These are phyloP conservation scores for Thraustochytrium striatum DNA, from an alignment of 352 stramenopile genomes.

Conservation along the genomic window DNA sequence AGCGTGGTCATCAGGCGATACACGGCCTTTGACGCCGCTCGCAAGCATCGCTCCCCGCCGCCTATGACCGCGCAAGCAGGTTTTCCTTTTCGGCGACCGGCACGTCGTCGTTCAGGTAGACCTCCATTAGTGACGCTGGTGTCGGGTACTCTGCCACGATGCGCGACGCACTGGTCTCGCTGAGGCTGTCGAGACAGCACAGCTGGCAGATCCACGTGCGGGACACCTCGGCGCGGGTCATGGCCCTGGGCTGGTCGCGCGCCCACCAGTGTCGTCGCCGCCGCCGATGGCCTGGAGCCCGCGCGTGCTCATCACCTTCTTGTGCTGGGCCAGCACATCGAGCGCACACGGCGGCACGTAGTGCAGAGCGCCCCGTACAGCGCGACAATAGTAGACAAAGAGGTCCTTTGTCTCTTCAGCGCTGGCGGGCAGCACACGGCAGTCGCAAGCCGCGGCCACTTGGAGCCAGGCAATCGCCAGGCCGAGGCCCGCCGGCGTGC, in stretches of 20 bases:
- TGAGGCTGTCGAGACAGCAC: neutral
- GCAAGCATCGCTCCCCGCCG: neutral
- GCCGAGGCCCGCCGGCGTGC: neutral
- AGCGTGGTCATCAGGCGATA: conserved; percentile 1
- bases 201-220: conserved; percentile 18
- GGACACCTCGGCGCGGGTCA: neutral
- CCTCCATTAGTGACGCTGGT: neutral
- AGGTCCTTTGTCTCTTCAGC: neutral
- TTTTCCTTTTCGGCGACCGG: conserved; percentile 2
- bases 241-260: neutral
- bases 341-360: neutral
- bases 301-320: neutral
- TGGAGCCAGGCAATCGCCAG: conserved; percentile 13
- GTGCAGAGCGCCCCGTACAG: neutral
- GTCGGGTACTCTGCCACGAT: neutral
- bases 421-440: neutral
- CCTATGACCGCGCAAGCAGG: neutral
- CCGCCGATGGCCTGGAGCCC: too few relatives aligned
- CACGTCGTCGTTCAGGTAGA: neutral
- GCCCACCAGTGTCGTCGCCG: neutral
- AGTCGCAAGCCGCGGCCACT: neutral
- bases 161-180: neutral
- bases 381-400: neutral
- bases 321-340: conserved; percentile 25
- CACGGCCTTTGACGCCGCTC: neutral